These are phyloP conservation scores for Yamadazyma kanchanaburiensis DNA, from an alignment of 1,139 yeast species.

Conservation along the genomic window DNA sequence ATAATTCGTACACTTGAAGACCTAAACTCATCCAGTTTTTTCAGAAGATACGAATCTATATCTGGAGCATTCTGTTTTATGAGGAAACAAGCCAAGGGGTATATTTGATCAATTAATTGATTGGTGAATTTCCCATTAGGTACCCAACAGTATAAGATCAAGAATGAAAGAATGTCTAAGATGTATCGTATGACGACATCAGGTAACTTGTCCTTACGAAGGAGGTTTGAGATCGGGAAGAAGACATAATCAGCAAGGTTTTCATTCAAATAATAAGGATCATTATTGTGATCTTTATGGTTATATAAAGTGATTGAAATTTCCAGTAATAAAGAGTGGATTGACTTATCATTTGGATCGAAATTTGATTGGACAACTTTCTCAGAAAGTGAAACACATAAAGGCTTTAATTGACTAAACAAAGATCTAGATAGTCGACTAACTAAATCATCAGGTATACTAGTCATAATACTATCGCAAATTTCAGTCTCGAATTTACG, in stretches of 20 bases:
- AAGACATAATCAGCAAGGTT: slow-evolving; percentile 42
- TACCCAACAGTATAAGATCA: slow-evolving; percentile 30
- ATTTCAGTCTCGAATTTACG: no score
- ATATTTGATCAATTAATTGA: slow-evolving; percentile 32
- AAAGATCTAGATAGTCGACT: slow-evolving; percentile 27
- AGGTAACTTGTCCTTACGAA: slow-evolving; percentile 25
- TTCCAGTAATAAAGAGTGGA: no score
- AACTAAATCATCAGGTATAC: no score
- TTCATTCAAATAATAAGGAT: slow-evolving; percentile 22
- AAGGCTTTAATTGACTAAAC: slow-evolving; percentile 29
- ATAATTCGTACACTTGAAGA: slow-evolving; percentile 13
- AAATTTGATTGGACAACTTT: no score
- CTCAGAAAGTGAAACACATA: slow-evolving; percentile 29
- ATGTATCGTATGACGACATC: slow-evolving; percentile 19
- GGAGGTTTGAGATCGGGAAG: slow-evolving; percentile 34
- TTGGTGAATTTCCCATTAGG: slow-evolving; percentile 18
- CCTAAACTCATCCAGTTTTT: slow-evolving; percentile 17
- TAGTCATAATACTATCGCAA: no score
- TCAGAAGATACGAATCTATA: slow-evolving; percentile 3
- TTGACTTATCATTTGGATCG: no score
- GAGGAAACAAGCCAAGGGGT: slow-evolving; percentile 31
- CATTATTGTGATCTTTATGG: slow-evolving; percentile 9
- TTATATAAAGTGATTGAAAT: no score
- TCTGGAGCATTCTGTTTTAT: slow-evolving; percentile 13
- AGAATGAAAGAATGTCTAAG: slow-evolving; percentile 26